phyloP scores from a whole-genome alignment of 176 grass and related monocot genomes.

The Lolium rigidum region DNA sequence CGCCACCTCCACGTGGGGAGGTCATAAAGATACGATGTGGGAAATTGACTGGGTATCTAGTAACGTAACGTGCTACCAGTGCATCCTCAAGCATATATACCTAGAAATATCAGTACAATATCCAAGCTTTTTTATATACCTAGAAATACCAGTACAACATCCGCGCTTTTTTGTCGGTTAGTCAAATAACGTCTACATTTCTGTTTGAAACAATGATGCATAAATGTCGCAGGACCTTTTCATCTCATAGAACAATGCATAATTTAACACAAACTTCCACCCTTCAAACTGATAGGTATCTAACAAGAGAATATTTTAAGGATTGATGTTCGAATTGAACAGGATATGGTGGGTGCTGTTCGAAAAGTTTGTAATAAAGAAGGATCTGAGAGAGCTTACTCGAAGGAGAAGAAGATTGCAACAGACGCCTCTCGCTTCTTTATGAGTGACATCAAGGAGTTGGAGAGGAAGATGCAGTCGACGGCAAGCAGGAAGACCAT shows the following conservation, averaged over 20 bases:
- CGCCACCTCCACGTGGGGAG: background rate
- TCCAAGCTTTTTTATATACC: no score
- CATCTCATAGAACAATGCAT: background rate
- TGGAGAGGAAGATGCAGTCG: slow-evolving; percentile 81
- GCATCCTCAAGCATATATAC: background rate
- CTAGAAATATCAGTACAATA: no score
- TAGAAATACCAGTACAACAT: background rate
- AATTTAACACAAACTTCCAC: background rate
- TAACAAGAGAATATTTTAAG: background rate
- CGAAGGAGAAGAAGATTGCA: slow-evolving; percentile 94
- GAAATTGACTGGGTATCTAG: background rate
- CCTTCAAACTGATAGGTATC: background rate
- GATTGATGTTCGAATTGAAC: background rate
- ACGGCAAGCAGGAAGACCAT: slow-evolving; percentile 76
- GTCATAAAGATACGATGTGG: background rate
- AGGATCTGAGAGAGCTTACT: slow-evolving; percentile 60
- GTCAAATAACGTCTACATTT: background rate
- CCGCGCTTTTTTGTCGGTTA: background rate
- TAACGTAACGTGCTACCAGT: background rate
- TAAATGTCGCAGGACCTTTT: background rate
- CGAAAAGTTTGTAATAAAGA: background rate
- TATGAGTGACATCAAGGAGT: slow-evolving; percentile 31
- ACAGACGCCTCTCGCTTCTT: slow-evolving; percentile 62
- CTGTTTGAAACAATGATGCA: background rate
- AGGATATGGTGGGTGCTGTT: background rate